phyloP scores from a whole-genome alignment of 306 rosid genomes.

The Betula pendula region DNA sequence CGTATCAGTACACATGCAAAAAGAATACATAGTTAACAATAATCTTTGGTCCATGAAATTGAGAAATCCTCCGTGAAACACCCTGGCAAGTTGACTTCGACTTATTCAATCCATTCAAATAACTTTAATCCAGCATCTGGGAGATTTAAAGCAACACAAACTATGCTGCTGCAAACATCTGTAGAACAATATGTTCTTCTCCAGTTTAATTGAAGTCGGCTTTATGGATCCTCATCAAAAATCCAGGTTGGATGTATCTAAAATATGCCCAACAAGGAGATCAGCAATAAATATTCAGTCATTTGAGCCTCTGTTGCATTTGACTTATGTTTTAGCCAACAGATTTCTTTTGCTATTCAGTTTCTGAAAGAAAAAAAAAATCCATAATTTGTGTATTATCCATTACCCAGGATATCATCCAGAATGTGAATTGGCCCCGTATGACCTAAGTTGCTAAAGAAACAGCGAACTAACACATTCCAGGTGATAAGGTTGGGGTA shows the following conservation, averaged over 20 bases:
- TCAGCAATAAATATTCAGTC: not conserved
- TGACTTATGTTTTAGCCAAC: conserved; percentile 12
- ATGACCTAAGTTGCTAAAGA: conserved; percentile 76
- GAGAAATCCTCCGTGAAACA: not conserved
- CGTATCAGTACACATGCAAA: not conserved
- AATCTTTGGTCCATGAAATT: not conserved
- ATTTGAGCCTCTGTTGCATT: conserved; percentile 14
- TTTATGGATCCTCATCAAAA: not conserved
- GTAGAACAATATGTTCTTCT: not conserved
- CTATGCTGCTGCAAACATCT: not conserved
- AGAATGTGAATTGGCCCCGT: conserved; percentile 73
- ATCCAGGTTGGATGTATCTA: not conserved
- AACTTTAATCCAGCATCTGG: not conserved
- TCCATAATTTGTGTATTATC: conserved; percentile 23
- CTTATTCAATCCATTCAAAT: not conserved
- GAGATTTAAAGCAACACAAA: not conserved
- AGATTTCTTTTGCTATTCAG: not conserved
- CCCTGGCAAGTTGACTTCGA: not conserved
- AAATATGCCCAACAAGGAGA: not conserved
- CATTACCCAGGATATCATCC: conserved; percentile 56
- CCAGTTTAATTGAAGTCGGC: not conserved
- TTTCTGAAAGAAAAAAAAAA: conserved; percentile 4
- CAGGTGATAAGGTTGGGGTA: conserved; percentile 70
- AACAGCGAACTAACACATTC: conserved; percentile 67
- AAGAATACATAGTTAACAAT: not conserved